These are phyloP conservation scores for Phytopythium helicoides DNA, from an alignment of 352 stramenopile species.

Conservation along the genomic window DNA sequence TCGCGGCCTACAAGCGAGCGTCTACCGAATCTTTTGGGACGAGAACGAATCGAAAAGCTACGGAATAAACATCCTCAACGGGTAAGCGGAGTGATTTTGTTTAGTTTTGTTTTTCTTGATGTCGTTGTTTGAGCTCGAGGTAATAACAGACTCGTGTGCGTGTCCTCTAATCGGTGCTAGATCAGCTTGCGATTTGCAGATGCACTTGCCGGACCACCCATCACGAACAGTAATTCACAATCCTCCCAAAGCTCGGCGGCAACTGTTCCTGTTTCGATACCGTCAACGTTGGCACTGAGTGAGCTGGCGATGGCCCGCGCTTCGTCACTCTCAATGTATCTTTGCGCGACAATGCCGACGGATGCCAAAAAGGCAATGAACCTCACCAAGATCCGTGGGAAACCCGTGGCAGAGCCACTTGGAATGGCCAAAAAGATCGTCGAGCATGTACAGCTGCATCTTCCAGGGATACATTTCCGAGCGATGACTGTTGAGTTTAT, in stretches of 20 bases:
- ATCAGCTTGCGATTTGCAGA: slow-evolving; percentile 33
- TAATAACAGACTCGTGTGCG: neutral
- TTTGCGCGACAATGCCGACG: slow-evolving; percentile 40
- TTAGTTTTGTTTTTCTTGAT: neutral
- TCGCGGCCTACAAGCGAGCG: slow-evolving; percentile 57
- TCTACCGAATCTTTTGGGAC: slow-evolving; percentile 71
- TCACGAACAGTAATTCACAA: too few relatives aligned
- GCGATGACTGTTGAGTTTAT: slow-evolving; percentile 70
- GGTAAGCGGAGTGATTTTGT: too few relatives aligned
- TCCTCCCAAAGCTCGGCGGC: too few relatives aligned
- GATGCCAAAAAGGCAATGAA: slow-evolving; percentile 24
- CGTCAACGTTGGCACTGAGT: slow-evolving; percentile 17
- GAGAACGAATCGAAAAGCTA: slow-evolving; percentile 53
- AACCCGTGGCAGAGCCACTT: slow-evolving; percentile 46
- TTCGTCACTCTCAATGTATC: slow-evolving; percentile 22
- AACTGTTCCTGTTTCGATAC: neutral
- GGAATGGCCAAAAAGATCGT: slow-evolving; percentile 49
- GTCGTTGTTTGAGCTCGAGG: neutral
- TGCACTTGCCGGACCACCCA: slow-evolving; percentile 2
- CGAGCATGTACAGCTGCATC: slow-evolving; percentile 60
- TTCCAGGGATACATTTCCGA: slow-evolving; percentile 53
- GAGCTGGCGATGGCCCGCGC: slow-evolving; percentile 26
- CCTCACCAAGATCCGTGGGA: slow-evolving; percentile 56
- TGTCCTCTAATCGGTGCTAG: slow-evolving; percentile 15
- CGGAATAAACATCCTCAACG: slow-evolving; percentile 71